Conservation (phyloP, 1,139 yeast species). For the Sugiyamaella xylanicola region DNA sequence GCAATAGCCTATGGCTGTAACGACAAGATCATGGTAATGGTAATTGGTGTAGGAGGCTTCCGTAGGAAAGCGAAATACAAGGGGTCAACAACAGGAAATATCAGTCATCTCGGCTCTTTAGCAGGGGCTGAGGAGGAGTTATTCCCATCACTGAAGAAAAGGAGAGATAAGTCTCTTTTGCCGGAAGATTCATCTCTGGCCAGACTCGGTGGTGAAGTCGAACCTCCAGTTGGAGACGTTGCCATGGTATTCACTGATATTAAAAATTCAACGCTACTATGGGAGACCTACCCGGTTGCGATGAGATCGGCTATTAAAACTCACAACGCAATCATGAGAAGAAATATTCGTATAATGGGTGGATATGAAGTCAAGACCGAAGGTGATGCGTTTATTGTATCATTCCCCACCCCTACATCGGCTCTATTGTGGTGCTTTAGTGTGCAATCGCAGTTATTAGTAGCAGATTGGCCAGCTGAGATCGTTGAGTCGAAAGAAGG, state of each 20-base stretch:
- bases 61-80: slow-evolving; percentile 30
- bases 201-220: slow-evolving; percentile 85
- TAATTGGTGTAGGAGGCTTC: slow-evolving; percentile 60
- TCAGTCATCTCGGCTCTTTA: slow-evolving; percentile 32
- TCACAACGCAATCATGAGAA: slow-evolving; percentile 91
- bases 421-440: slow-evolving; percentile 94
- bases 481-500: slow-evolving; percentile 85
- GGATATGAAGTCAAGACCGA: slow-evolving; percentile 98
- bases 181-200: slow-evolving; percentile 81
- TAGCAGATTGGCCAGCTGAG: slow-evolving; percentile 96
- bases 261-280: slow-evolving; percentile 84
- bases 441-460: slow-evolving; percentile 79
- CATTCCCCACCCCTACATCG: slow-evolving; percentile 89
- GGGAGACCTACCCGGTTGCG: slow-evolving; percentile 93
- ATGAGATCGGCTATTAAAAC: slow-evolving; percentile 96
- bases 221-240: slow-evolving; percentile 91
- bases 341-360: slow-evolving; percentile 88
- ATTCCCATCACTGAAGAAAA: slow-evolving; percentile 51
- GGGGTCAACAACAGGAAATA: slow-evolving; percentile 22
- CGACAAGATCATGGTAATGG: slow-evolving; percentile 83
- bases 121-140: slow-evolving; percentile 51
- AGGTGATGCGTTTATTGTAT: slow-evolving; percentile 99
- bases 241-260: slow-evolving; percentile 98
- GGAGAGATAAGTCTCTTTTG: slow-evolving; percentile 52
- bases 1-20: slow-evolving; percentile 90